Conservation (phyloP, 306 rosid genomes). For the Medicago truncatula region DNA sequence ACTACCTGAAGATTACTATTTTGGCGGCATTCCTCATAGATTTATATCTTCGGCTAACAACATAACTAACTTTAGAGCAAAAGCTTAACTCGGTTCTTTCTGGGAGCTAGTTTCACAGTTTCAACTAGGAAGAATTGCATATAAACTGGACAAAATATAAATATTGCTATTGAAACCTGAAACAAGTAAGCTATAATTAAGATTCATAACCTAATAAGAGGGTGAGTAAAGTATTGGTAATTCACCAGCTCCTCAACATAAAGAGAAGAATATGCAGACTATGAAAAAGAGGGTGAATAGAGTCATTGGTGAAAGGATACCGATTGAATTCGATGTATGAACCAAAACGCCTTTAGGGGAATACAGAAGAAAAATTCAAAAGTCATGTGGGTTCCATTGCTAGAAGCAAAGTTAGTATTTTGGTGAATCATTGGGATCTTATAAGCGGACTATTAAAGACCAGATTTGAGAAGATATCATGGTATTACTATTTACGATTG, state of each 20-base stretch:
- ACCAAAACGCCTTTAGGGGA: not conserved
- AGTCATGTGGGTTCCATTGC: not conserved
- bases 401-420: not conserved
- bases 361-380: not conserved
- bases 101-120: slow-evolving; percentile 50
- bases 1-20: slow-evolving; percentile 67
- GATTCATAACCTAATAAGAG: slow-evolving; percentile 3
- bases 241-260: too few relatives aligned
- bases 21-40: slow-evolving; percentile 69
- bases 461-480: not conserved
- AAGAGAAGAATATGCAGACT: too few relatives aligned
- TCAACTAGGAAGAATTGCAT: slow-evolving; percentile 76
- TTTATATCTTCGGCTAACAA: slow-evolving; percentile 56
- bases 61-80: slow-evolving; percentile 48
- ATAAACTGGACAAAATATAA: slow-evolving; percentile 66
- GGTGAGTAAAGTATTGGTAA: too few relatives aligned
- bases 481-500: too few relatives aligned
- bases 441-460: too few relatives aligned
- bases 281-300: too few relatives aligned
- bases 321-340: too few relatives aligned
- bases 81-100: slow-evolving; percentile 44
- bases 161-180: slow-evolving; percentile 73
- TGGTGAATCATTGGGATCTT: not conserved
- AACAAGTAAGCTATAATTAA: slow-evolving; percentile 29
- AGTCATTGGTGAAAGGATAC: too few relatives aligned